Base-by-base conservation (phyloP, 2,329 filamentous ascomycete genomes). In the Clarireedia sp. region DNA sequence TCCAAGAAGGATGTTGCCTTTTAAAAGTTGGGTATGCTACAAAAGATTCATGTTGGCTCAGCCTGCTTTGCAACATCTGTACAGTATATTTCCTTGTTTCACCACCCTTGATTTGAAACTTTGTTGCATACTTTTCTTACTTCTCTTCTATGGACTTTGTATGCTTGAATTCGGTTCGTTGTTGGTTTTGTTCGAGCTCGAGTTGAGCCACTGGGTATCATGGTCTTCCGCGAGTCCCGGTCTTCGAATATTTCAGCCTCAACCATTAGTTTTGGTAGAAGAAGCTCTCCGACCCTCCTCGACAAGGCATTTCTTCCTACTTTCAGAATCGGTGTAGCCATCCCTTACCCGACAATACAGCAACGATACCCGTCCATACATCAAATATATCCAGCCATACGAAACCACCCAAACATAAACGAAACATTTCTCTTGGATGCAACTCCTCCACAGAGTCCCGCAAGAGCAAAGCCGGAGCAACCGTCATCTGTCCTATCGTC, bases 361-460 rank as follows among this genome's bases (percentile, higher is more conserved):
- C 29, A 33, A 33, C 12, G 29, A 14, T 9, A 33, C 29, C 12
- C 29, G 3, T 33, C 29, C 29, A 33, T 33, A 33, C 29, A 9
- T 12, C 29, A 33, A 33, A 33, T 33, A 12, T 33, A 33, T 33
- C 38, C 38, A 41, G 38, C 16, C 38, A n/a, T 41, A n/a, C 38
- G 38, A 19, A n/a, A 19, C 38, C 2, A n/a, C 38, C 17, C 38
- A 26, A 36, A n/a, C 19, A 10, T 52, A 14, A 44, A 48, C 29
- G 21, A 12, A 54, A 43, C 52, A 6, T 49, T 54, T 24, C 24
- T 54, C 16, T 17, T 54, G 10, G 52, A 54, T n/a, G 21, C 44
- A 16, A 49, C 52, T 8, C 51, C 51, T 7, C 43, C 51, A 48
- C 33, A 40, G n/a, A 48, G 29, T 48, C 51, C 51, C 12, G 44